A percentile compares a stretch with the other conserved stretches of the same genome.
phyloP scores from a whole-genome alignment of 371 early-diverging fungal genomes.

The Rhizopus microsporus region DNA sequence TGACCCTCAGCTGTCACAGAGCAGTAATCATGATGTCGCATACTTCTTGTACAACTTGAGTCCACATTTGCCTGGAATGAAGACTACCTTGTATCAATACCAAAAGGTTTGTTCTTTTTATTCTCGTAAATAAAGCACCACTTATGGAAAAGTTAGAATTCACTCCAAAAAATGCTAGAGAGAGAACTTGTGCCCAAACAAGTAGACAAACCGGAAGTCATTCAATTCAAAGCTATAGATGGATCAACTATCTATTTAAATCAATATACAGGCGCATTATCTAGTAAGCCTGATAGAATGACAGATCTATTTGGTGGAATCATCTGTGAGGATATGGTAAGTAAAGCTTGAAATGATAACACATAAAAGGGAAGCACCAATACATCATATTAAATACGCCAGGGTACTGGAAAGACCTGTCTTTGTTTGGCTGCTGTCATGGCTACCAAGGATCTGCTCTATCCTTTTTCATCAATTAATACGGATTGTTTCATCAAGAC shows the following conservation, averaged over 20 bases:
- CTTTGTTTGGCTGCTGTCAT: slow-evolving; percentile 69
- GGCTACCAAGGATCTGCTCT: slow-evolving; percentile 55
- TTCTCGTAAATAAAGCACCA: not conserved
- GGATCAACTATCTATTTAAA: slow-evolving; percentile 45
- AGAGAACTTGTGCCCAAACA: slow-evolving; percentile 58
- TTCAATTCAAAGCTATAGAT: slow-evolving; percentile 37
- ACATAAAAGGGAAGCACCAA: not conserved
- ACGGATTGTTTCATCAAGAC: not conserved
- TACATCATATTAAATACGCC: not conserved
- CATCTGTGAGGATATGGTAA: slow-evolving; percentile 79
- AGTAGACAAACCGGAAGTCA: slow-evolving; percentile 40
- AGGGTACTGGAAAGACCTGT: slow-evolving; percentile 78
- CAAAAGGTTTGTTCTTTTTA: slow-evolving; percentile 44
- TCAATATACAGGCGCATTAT: slow-evolving; percentile 21
- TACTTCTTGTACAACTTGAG: slow-evolving; percentile 16
- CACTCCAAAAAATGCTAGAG: slow-evolving; percentile 66
- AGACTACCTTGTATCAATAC: slow-evolving; percentile 57
- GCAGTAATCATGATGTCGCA: slow-evolving; percentile 12
- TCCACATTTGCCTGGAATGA: slow-evolving; percentile 53
- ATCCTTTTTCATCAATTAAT: slow-evolving; percentile 4
- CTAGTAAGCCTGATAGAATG: slow-evolving; percentile 28
- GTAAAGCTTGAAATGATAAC: not conserved
- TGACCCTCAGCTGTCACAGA: slow-evolving; percentile 3
- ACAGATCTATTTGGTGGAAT: slow-evolving; percentile 66
- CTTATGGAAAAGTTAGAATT: slow-evolving; percentile 27